Evolutionary conservation across 176 grass and related monocot genomes (phyloP), one percentile per base, ranked within the genome.

Genomic region (Triticum dicoccoides): DNA sequence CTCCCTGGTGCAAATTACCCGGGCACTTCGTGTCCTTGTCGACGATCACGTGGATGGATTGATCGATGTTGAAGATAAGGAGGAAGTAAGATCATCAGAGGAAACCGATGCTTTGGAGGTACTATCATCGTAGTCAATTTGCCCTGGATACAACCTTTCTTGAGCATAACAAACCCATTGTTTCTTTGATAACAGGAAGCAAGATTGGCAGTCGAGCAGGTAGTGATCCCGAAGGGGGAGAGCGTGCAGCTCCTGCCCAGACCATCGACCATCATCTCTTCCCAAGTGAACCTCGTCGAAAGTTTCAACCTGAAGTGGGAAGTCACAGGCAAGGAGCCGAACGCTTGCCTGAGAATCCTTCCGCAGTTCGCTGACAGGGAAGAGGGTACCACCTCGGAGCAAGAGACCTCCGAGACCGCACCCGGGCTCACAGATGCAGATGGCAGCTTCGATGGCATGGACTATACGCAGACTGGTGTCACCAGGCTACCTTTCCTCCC

Each of bases 21-120:
- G 91, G 79, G 94, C 94, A 72, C 80, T 96, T 6, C 82, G 90
- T 0, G 90, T 90, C 18, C 97, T 98, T 77, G 71, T 88, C 23
- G 90, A 92, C 37, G 58, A 90, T 51, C 78, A 85, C 73, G 69
- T 85, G 51, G 88, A 88, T 59, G 86, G 76, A 47, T 65, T 81
- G 71, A 84, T 86, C 25, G 35, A 89, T 75, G 76, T 79, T 44
- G 82, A 88, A 75, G 69, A 63, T 6, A 93, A 88, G 3, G 76
- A 86, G 61, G 79, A 86, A 91, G 42, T 61, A 23, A 74, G 65
- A 71, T 88, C 83, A 18, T 87, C 87, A 11, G 92, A 94, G 81
- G 90, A 88, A 85, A 82, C 80, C 24, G 90, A 98, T 98, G 97
- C 94, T 82, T 62, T 96, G 76, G 94, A 96, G 97, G 97, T 98